Evolutionary conservation across 108 stramenopile species (phyloP).

Genomic region (Fragilariopsis cylindrus): DNA sequence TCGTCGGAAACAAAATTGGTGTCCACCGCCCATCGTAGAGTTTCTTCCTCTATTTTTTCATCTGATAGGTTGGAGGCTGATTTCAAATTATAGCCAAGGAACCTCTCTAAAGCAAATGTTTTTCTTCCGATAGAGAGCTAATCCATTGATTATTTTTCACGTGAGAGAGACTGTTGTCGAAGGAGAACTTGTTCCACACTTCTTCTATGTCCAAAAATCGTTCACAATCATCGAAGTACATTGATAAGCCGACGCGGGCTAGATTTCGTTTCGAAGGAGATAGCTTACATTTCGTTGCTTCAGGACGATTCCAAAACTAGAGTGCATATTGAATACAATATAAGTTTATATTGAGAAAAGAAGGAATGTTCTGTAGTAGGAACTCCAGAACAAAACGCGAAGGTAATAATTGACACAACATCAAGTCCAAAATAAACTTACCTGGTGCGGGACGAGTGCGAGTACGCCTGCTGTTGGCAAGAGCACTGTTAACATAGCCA

Average conservation of each 20-base stretch:
- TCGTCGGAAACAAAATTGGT: slow-evolving; percentile 8
- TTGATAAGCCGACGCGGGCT: background rate
- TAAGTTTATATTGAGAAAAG: background rate
- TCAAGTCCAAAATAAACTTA: slow-evolving; percentile 10
- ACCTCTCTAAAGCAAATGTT: slow-evolving; percentile 19
- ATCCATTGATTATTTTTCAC: slow-evolving; percentile 9
- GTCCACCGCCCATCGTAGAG: slow-evolving; percentile 25
- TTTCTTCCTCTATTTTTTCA: slow-evolving; percentile 30
- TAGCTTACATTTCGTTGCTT: background rate
- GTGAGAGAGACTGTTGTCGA: background rate
- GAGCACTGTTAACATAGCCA: no score
- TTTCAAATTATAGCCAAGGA: slow-evolving; percentile 17
- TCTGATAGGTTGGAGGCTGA: slow-evolving; percentile 13
- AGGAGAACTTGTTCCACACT: background rate
- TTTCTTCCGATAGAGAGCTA: slow-evolving; percentile 19
- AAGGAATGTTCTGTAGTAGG: background rate
- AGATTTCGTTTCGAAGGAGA: background rate
- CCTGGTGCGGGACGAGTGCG: slow-evolving; percentile 26
- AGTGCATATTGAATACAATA: background rate
- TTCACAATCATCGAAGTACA: slow-evolving; percentile 37
- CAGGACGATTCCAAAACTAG: slow-evolving; percentile 21
- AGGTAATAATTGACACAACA: background rate
- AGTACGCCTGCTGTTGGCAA: slow-evolving; percentile 2
- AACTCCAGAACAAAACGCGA: background rate
- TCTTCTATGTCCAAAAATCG: slow-evolving; percentile 1